Base-by-base conservation (phyloP, 2,329 filamentous ascomycete species). In the Colletotrichum sp. region DNA sequence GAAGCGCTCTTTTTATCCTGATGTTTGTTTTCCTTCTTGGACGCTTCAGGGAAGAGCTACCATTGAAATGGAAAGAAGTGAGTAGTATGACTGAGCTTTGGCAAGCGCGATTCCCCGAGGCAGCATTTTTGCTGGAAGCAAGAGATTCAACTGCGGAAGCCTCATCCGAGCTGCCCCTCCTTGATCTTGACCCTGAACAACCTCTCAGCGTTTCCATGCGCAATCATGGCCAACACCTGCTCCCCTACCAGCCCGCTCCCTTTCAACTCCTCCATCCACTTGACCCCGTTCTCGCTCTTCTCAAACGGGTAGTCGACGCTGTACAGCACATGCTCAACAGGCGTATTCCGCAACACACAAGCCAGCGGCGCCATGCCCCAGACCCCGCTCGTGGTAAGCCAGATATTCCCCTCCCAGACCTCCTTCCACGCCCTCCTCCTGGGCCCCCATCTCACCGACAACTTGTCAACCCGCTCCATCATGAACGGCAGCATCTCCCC, bases 291-390 rank as follows among this genome's bases (percentile, higher is more conserved):
- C 73, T 88, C 85, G 74, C 87, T 90, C 64, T 82, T 83, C 58
- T 85, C 85, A 65, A 91, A 91, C 0, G 90, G 91, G 77, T 91
- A 92, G 78, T 92, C 90, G 12, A 91, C 87, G 75, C 88, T 90
- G 78, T 89, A 92, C 79, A 92, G 71, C 2, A 92, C 85, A 16
- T 84, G 84, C 28, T 91, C 89, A n/a, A 86, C 83, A 21, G 82
- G 84, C 3, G 86, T 89, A 8, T 86, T 87, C 71, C 85, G 76
- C 62, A 88, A 72, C 8, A 88, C 78, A 67, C 83, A 86, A 3
- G 84, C 84, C 82, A 92, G 78, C 7, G 86, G 87, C 69, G 82
- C 84, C 21, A 91, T 74, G 32, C 86, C 86, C 80, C 88, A 90
- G 71, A 88, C 86, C 4, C 90, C 90, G 68, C 86, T 88, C 3